Conservation (phyloP, 1,284 basidiomycete genomes). For the Pseudozyma sp. region DNA sequence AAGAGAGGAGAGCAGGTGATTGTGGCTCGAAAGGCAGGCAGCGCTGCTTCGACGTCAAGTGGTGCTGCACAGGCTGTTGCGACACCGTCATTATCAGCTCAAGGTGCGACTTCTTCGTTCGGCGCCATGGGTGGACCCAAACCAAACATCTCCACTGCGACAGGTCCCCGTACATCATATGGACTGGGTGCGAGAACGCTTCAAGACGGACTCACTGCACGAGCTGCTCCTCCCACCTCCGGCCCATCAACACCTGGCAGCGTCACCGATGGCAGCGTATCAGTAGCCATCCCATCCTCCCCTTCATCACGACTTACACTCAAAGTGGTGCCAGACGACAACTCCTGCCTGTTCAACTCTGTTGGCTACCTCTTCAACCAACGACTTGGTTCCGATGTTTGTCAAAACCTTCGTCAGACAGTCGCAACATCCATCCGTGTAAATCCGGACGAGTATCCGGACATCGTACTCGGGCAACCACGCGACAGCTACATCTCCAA, state of each 20-base stretch:
- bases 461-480: constrained; percentile 49
- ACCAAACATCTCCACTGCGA: constrained; percentile 24
- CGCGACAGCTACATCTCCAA: constrained; percentile 38
- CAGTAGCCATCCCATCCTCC: constrained; percentile 12
- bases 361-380: constrained; percentile 36
- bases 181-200: constrained; percentile 25
- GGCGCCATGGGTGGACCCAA: constrained; percentile 19
- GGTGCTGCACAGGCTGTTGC: neutral
- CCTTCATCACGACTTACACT: constrained; percentile 24
- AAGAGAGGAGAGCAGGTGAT: constrained; percentile 46
- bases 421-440: constrained; percentile 35
- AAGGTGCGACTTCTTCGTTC: constrained; percentile 13
- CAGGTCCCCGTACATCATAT: constrained; percentile 13
- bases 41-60: neutral
- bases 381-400: constrained; percentile 19
- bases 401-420: constrained; percentile 26
- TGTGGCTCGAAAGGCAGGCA: constrained; percentile 18
- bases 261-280: constrained; percentile 28
- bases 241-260: neutral
- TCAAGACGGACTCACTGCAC: constrained; percentile 25
- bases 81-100: neutral
- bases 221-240: neutral
- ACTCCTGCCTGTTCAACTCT: constrained; percentile 57
- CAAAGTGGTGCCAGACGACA: constrained; percentile 58
- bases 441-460: constrained; percentile 36